phyloP scores from a whole-genome alignment of 345 rosid species.

The Trapa incisa region DNA sequence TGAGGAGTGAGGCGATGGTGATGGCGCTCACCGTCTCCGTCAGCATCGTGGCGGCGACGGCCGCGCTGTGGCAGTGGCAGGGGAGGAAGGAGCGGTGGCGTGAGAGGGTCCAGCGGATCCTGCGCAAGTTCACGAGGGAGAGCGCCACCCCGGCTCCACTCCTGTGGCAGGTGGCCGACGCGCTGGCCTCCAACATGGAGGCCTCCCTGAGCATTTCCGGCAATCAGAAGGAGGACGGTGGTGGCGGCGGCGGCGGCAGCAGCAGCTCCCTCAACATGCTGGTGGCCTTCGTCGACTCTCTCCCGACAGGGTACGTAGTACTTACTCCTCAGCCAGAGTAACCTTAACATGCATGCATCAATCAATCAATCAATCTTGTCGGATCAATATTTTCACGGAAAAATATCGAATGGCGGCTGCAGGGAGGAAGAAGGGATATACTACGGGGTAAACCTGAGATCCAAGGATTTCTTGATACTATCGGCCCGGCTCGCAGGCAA shows the following conservation, averaged over 20 bases:
- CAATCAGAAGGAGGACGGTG: background rate
- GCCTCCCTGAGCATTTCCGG: conserved; percentile 14
- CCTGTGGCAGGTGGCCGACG: conserved; percentile 42
- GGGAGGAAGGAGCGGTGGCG: conserved; percentile 23
- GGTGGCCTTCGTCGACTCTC: conserved; percentile 27
- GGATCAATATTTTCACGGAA: too few species aligned
- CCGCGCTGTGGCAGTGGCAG: conserved; percentile 17
- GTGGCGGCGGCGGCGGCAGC: background rate
- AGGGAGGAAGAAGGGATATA: conserved; percentile 48
- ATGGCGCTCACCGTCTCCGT: conserved; percentile 18
- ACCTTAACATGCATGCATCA: too few species aligned
- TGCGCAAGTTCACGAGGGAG: conserved; percentile 40
- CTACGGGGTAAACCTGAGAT: conserved; percentile 47
- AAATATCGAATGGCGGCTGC: background rate
- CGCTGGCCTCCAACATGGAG: conserved; percentile 28
- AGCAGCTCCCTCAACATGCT: conserved; percentile 26
- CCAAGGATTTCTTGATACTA: conserved; percentile 24
- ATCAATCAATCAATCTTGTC: too few species aligned
- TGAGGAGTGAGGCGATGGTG: conserved; percentile 20
- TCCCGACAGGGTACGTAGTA: conserved; percentile 38
- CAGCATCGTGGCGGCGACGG: conserved; percentile 14
- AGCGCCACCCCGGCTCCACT: conserved; percentile 46
- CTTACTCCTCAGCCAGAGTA: background rate
- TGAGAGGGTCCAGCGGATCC: conserved; percentile 29
- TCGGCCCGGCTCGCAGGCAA: conserved; percentile 41